Evolutionary conservation across 2,329 filamentous ascomycete genomes (phyloP).

Genomic region (Diaporthe eres): DNA sequence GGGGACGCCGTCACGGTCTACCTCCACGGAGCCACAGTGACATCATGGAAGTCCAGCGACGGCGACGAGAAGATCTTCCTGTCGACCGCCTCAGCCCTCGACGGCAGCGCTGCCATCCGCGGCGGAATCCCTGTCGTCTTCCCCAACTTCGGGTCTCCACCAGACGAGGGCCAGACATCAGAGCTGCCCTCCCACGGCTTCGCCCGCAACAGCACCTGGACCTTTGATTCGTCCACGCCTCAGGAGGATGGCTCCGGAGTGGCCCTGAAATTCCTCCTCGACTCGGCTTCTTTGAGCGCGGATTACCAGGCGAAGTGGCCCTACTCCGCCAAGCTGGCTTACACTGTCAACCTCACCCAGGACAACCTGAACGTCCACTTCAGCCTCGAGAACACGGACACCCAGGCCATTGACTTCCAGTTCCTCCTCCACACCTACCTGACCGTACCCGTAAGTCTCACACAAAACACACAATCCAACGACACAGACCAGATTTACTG

Average conservation of each 20-base stretch:
- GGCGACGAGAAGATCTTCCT: slow-evolving; percentile 35
- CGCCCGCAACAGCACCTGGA: slow-evolving; percentile 35
- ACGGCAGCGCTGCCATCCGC: slow-evolving; percentile 35
- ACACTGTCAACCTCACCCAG: slow-evolving; percentile 17
- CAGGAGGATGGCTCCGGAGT: slow-evolving; percentile 21
- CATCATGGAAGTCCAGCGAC: slow-evolving; percentile 34
- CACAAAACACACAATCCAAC: no score
- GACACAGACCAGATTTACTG: background rate
- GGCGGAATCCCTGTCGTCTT: slow-evolving; percentile 32
- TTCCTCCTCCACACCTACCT: slow-evolving; percentile 36
- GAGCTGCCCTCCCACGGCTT: slow-evolving; percentile 28
- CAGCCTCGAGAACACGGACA: slow-evolving; percentile 27
- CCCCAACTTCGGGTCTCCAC: slow-evolving; percentile 32
- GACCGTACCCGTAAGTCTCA: slow-evolving; percentile 25
- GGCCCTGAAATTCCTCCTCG: background rate
- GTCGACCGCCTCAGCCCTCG: slow-evolving; percentile 29
- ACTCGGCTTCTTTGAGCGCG: slow-evolving; percentile 1
- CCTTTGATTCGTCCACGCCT: background rate
- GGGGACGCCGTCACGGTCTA: slow-evolving; percentile 26
- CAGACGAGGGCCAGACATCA: slow-evolving; percentile 28
- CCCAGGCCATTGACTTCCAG: slow-evolving; percentile 27
- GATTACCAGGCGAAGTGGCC: slow-evolving; percentile 31
- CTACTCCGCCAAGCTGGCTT: slow-evolving; percentile 13
- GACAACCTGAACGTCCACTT: slow-evolving; percentile 36
- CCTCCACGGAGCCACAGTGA: slow-evolving; percentile 34